These are phyloP conservation scores for Wickerhamiella azymoides DNA, from an alignment of 805 yeast species.

Conservation along the genomic window DNA sequence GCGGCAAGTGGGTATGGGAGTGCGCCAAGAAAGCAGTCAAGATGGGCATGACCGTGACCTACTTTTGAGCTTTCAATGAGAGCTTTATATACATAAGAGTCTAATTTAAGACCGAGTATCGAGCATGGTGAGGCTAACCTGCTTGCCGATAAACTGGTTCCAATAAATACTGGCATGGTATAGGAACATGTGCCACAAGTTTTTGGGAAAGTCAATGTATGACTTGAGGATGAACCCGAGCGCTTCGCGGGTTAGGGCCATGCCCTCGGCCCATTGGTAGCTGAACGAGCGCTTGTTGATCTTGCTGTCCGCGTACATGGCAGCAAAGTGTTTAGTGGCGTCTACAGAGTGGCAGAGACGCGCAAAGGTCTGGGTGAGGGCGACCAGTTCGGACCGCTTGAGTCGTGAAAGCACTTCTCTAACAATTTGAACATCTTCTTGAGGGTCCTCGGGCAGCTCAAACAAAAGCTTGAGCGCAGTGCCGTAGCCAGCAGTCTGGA, in stretches of 20 bases:
- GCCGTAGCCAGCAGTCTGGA: constrained; percentile 95
- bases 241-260: constrained; percentile 42
- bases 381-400: constrained; percentile 73
- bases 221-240: constrained; percentile 49
- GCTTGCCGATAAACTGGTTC: constrained; percentile 57
- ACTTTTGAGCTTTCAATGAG: constrained; percentile 3
- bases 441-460: constrained; percentile 47
- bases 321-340: constrained; percentile 53
- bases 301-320: constrained; percentile 13
- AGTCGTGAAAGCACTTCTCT: constrained; percentile 41
- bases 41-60: constrained; percentile 9
- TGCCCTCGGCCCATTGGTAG: constrained; percentile 39
- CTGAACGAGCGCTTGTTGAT: constrained; percentile 14
- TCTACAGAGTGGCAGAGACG: constrained; percentile 73
- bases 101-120: not conserved
- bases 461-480: constrained; percentile 85
- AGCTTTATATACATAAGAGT: not conserved
- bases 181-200: constrained; percentile 38
- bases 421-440: constrained; percentile 30
- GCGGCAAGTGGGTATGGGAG: constrained; percentile 3
- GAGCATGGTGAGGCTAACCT: not conserved
- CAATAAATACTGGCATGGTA: constrained; percentile 44
- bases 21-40: constrained; percentile 3
- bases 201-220: constrained; percentile 56
- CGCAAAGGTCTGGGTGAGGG: constrained; percentile 83